Percentiles rank a stretch among this genome's conserved stretches.
phyloP scores from a whole-genome alignment of 2,329 filamentous ascomycete species.

The Cryphonectria japonica region DNA sequence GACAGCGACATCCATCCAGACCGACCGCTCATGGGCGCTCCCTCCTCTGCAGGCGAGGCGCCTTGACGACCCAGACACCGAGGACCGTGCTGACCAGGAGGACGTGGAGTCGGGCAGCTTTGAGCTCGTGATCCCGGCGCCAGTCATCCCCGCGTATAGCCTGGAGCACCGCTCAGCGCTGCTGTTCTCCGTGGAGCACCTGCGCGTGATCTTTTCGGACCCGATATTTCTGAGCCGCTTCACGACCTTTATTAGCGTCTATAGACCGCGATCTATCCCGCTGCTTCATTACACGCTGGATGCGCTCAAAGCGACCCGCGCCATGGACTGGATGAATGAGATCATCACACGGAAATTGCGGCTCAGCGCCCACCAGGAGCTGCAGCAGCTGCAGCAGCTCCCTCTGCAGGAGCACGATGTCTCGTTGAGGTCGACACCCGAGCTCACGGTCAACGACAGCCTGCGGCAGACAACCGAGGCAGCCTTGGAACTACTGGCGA shows the following conservation, averaged over 20 bases:
- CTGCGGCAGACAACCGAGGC: constrained; percentile 66
- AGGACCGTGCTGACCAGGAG: constrained; percentile 46
- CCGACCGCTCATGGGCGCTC: constrained; percentile 28
- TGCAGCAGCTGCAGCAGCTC: constrained; percentile 2
- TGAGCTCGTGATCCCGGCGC: constrained; percentile 33
- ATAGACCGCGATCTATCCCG: constrained; percentile 65
- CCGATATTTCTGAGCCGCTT: constrained; percentile 53
- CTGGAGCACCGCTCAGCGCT: constrained; percentile 59
- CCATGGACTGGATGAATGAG: constrained; percentile 72
- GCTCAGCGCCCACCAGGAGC: constrained; percentile 52
- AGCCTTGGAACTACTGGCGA: constrained; percentile 66
- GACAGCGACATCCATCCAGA: constrained; percentile 27
- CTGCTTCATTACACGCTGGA: constrained; percentile 74
- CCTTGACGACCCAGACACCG: constrained; percentile 58
- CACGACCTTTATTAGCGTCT: constrained; percentile 65
- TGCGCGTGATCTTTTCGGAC: constrained; percentile 34
- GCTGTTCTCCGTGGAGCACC: constrained; percentile 60
- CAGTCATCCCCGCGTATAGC: constrained; percentile 43
- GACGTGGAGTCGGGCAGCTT: constrained; percentile 15
- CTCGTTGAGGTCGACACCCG: constrained; percentile 49
- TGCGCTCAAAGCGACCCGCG: constrained; percentile 70
- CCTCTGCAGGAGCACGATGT: constrained; percentile 45
- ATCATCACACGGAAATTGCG: constrained; percentile 64
- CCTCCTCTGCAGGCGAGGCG: constrained; percentile 50
- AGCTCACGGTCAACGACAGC: constrained; percentile 58